A percentile compares a stretch with the other conserved stretches of the same genome.
Conservation (phyloP, 2,329 filamentous ascomycete species). For the Phoma herbarum region DNA sequence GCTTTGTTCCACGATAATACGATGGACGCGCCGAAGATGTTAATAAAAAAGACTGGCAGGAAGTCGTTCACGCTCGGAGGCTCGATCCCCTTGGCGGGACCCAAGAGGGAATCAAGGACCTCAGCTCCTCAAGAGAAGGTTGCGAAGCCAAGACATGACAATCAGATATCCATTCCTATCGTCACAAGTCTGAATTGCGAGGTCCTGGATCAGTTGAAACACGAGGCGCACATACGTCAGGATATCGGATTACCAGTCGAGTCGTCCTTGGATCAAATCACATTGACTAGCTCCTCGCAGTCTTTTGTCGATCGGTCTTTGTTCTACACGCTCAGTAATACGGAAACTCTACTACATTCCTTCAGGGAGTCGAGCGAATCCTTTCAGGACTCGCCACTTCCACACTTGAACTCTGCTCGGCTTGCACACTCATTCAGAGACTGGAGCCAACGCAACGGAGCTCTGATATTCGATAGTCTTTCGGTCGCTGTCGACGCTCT, state of each 20-base stretch:
- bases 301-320: slow-evolving; percentile 46
- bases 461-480: slow-evolving; percentile 50
- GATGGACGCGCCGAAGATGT: slow-evolving; percentile 17
- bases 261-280: slow-evolving; percentile 33
- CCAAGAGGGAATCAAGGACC: neutral
- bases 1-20: slow-evolving; percentile 22
- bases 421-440: slow-evolving; percentile 44
- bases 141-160: neutral
- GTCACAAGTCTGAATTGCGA: slow-evolving; percentile 38
- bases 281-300: slow-evolving; percentile 26
- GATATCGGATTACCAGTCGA: slow-evolving; percentile 23
- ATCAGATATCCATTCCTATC: slow-evolving; percentile 25
- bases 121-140: neutral
- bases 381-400: slow-evolving; percentile 42
- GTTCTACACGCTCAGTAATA: slow-evolving; percentile 45
- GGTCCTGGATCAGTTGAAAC: slow-evolving; percentile 43
- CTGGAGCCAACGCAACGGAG: slow-evolving; percentile 46
- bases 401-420: slow-evolving; percentile 46
- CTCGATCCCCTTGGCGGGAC: neutral
- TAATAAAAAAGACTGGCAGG: slow-evolving; percentile 29
- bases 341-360: slow-evolving; percentile 46
- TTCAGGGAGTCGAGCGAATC: slow-evolving; percentile 41
- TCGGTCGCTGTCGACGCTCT: slow-evolving; percentile 44
- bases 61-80: slow-evolving; percentile 33
- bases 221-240: slow-evolving; percentile 29